These are phyloP conservation scores for Hebeloma cylindrosporum DNA, from an alignment of 768 basidiomycete species.

Conservation along the genomic window DNA sequence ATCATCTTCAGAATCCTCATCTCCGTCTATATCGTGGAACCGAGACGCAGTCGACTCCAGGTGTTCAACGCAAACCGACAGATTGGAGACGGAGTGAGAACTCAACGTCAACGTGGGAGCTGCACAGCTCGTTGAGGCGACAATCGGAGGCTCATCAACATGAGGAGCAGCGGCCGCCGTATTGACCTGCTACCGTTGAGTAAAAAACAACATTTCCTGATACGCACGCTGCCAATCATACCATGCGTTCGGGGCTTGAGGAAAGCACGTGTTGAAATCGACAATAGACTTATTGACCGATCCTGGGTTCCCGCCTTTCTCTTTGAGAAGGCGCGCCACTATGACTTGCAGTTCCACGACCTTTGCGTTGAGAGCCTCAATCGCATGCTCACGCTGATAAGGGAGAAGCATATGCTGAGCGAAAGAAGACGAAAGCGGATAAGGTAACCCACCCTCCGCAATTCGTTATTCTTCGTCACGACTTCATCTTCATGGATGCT, in stretches of 20 bases:
- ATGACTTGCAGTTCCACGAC: slow-evolving; percentile 46
- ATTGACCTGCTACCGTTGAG: too few species aligned
- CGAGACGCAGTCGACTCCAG: slow-evolving; percentile 2
- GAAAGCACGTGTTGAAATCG: slow-evolving; percentile 39
- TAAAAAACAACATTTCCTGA: too few species aligned
- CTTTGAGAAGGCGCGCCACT: slow-evolving; percentile 45
- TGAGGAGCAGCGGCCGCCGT: too few species aligned
- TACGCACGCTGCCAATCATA: too few species aligned
- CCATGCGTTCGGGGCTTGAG: slow-evolving; percentile 29
- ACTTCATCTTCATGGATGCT: slow-evolving; percentile 52
- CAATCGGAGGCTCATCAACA: not conserved
- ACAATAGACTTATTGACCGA: slow-evolving; percentile 36
- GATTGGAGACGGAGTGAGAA: not conserved
- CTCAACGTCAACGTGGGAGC: slow-evolving; percentile 2
- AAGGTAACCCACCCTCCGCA: slow-evolving; percentile 43
- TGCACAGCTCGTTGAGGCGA: not conserved
- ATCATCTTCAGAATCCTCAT: slow-evolving; percentile 26
- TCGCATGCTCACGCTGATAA: slow-evolving; percentile 47
- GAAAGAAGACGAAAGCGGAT: not conserved
- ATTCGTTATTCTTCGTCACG: slow-evolving; percentile 55
- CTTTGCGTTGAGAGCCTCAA: slow-evolving; percentile 42
- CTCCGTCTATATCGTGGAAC: slow-evolving; percentile 1
- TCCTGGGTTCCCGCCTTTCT: slow-evolving; percentile 29
- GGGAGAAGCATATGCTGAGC: slow-evolving; percentile 9
- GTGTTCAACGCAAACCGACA: not conserved